Base-by-base conservation (phyloP, 768 basidiomycete genomes). In the Strobilomyces echinocephalus region DNA sequence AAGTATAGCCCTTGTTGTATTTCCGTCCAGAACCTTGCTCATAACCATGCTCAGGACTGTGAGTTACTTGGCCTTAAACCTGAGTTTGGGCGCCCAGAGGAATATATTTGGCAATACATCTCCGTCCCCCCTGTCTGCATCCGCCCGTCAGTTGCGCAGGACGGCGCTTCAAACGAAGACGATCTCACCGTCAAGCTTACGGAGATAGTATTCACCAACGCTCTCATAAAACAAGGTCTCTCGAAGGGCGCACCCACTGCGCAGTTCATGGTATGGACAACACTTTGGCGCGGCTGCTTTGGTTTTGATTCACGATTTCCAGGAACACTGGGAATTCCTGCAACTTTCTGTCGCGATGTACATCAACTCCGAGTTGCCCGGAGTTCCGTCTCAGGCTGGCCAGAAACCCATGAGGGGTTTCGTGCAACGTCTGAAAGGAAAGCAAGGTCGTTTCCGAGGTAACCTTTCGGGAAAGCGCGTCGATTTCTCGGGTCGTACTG, bases 251-350 rank as follows among this genome's bases (percentile, higher is more conserved):
- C 87, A 4, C 89, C 90, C 3, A 94, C 88, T 14, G 81, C 87
- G 35, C 88, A 89, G 58, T 88, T 95, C 63, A 95, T 95, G 91
- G 91, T 87, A 52, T 49, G 55, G 35, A 31, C 2, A 3, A 21
- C 38, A 40, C n/a, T 36, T 39, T 38, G 31, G 39, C 41, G 45
- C 8, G 49, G 42, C 40, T 38, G 8, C 36, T 49, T 30, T 28
- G 9, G 1, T 20, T 36, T 45, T 63, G 15, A 61, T 50, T 16
- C 31, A 30, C 49, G 16, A 20, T 12, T 1, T 21, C 36, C 40
- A 94, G 92, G 95, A 94, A 80, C 87, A 95, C 82, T 99, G 97
- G 97, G 97, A 98, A 62, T 93, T 95, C 59, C 77, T 99, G 1
- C 93, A 97, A 63, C 79, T 95, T 46, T 87, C 88, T 15, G 91